Base-by-base conservation (phyloP, 768 basidiomycete species). In the Leccinellum albellum region DNA sequence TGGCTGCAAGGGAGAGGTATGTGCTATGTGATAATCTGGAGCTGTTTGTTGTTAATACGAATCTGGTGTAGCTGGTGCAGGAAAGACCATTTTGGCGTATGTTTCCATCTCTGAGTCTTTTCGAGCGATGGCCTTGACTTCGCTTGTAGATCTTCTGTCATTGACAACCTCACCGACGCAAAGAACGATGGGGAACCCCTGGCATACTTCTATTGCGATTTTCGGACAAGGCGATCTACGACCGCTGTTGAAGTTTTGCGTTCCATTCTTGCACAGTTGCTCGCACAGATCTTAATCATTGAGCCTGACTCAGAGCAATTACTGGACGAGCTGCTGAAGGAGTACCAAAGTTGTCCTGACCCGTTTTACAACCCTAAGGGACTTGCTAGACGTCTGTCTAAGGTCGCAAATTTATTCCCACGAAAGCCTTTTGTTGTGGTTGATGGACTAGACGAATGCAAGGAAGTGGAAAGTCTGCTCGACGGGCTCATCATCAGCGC, bases 391-490 rank as follows among this genome's bases (percentile, higher is more conserved):
- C 28, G 40, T 32, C 7, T 61, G 2, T 55, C 12, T 20, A 37
- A 14, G 21, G 21, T 56, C 0, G 32, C 60, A 5, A 31, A n/a
- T 4, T 54, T 56, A 9, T 59, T 24, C 9, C 42, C 47, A 5
- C 50, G 13, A 3, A 57, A 52, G 26, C 54, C 62, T 0, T 6
- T 68, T 1, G 37, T 64, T 1, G 48, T 67, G n/a, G 29, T 69
- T 1, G 68, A 69, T 33, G 63, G 60, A 14, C 60, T 69, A 3
- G 65, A 69, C 23, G 67, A 69, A 14, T 68, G 67, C 24, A 55
- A 54, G 17, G 56, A 53, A 5, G 8, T 31, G 2, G 47, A 60
- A 17, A 54, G 23, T n/a, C 54, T 69, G 2, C 53, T 68, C 1
- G 50, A 40, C 0, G 57, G 55, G 20, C 60, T 68, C 4, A 7